Percentiles rank a stretch among this genome's conserved stretches.
These are phyloP conservation scores for Phytophthora lateralis DNA, from an alignment of 352 stramenopile species.

Conservation along the genomic window DNA sequence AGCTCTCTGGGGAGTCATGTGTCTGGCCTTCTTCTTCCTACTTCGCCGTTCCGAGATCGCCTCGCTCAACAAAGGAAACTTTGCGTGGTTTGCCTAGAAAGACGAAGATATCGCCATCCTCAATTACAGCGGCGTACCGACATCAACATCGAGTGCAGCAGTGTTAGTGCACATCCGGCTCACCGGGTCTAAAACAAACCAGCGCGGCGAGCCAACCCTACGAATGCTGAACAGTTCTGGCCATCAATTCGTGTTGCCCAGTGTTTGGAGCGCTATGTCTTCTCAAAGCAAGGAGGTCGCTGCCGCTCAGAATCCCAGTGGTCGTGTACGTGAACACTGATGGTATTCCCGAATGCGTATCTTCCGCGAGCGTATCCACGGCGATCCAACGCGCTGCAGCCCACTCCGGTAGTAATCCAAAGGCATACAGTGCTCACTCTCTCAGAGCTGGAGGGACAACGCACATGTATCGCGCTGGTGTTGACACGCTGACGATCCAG, in stretches of 20 bases:
- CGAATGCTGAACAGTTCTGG: slow-evolving; percentile 7
- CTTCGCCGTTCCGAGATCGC: slow-evolving; percentile 4
- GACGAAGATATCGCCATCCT: neutral
- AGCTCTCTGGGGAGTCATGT: slow-evolving; percentile 12
- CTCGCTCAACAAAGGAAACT: neutral
- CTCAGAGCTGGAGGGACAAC: slow-evolving; percentile 5
- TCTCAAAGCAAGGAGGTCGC: neutral
- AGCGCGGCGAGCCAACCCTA: neutral
- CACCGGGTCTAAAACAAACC: slow-evolving; percentile 9
- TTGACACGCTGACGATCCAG: slow-evolving; percentile 12
- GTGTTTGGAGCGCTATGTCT: slow-evolving; percentile 4
- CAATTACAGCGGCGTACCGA: neutral
- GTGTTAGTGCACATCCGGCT: slow-evolving; percentile 1
- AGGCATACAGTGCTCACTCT: slow-evolving; percentile 1
- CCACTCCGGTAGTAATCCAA: neutral
- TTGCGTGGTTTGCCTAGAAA: slow-evolving; percentile 9
- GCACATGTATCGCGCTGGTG: neutral
- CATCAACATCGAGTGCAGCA: neutral
- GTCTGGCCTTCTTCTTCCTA: slow-evolving; percentile 20
- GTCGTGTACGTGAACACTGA: neutral
- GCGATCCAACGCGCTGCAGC: neutral
- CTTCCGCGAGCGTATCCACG: neutral
- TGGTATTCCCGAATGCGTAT: neutral
- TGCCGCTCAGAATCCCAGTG: slow-evolving; percentile 1
- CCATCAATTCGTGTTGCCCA: neutral